Percentiles rank a stretch among this genome's conserved stretches.
Evolutionary conservation across 495 filamentous ascomycete species (phyloP).

Genomic region (Darksidea phi): DNA sequence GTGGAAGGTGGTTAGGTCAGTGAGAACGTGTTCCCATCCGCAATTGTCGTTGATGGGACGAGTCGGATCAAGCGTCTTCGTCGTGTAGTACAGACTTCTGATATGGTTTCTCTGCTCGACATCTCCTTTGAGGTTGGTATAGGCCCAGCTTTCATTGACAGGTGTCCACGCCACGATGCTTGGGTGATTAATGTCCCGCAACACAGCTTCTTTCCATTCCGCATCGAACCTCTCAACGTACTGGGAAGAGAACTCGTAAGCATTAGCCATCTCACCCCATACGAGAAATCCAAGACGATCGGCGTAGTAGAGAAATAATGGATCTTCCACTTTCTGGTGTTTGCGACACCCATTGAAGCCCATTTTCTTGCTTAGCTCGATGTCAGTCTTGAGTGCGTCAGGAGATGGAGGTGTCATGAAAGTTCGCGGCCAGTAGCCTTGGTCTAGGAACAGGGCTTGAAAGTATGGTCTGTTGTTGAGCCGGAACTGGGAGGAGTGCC

Average conservation of each 20-base stretch:
- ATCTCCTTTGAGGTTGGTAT: conserved; percentile 51
- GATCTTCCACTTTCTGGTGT: conserved; percentile 50
- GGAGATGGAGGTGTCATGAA: conserved; percentile 59
- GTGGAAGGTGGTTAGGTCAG: conserved; percentile 61
- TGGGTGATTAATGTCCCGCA: conserved; percentile 60
- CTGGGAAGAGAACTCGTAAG: conserved; percentile 51
- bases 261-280: conserved; percentile 42
- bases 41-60: conserved; percentile 65
- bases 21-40: conserved; percentile 61
- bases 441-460: conserved; percentile 64
- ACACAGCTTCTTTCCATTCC: conserved; percentile 58
- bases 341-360: conserved; percentile 69
- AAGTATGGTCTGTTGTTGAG: conserved; percentile 64
- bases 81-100: conserved; percentile 57
- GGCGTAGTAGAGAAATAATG: conserved; percentile 41
- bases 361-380: conserved; percentile 58
- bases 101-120: conserved; percentile 59
- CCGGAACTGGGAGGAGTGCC: conserved; percentile 54
- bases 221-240: conserved; percentile 54
- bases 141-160: conserved; percentile 62
- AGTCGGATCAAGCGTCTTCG: conserved; percentile 59
- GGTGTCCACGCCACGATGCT: conserved; percentile 63
- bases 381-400: conserved; percentile 63
- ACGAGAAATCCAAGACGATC: conserved; percentile 41
- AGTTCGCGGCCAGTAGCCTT: conserved; percentile 69